Evolutionary conservation across 1,284 basidiomycete species (phyloP), one percentile per base, ranked within the genome.

Genomic region (Filobasidium uniguttulatum): DNA sequence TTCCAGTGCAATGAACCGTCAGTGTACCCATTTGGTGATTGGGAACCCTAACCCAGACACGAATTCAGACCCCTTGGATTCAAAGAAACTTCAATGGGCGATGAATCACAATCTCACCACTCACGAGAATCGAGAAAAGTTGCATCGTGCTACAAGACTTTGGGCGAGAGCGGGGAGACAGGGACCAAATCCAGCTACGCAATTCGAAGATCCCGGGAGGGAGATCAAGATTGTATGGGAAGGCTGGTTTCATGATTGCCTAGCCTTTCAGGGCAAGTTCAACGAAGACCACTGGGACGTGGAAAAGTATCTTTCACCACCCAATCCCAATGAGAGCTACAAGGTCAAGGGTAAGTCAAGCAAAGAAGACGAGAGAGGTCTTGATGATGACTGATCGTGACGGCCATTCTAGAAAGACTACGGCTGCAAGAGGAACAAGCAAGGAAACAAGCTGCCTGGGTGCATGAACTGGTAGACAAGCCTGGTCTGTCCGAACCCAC

Each of bases 191-290:
- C 15, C 26, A 4, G 31, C 25, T 6, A 29, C 22, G 19, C 37
- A n/a, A n/a, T n/a, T n/a, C n/a, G n/a, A 44, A 19, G 48, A 50
- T 17, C 33, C 22, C 12, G 20, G 15, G 31, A 34, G 31, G 28
- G 43, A 41, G 38, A 51, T 54, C n/a, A 46, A 48, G 26, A 43
- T 54, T 15, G 53, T 54, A 19, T 54, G 53, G 53, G 53, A 54
- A 46, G 65, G 67, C 46, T 70, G 68, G 68, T 57, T 70, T n/a
- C 68, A 67, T 66, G 68, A 70, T 58, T 68, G 68, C 43, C 58
- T 66, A 8, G 61, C 55, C 10, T 68, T 60, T 46, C 49, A 52
- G 10, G 68, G 67, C 5, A 58, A 66, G 30, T 67, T 60, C 56
- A 62, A 58, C 51, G 66, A 68, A 53, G 64, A 65, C 25, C 49